Percentiles rank a stretch among this genome's conserved stretches.
Conservation (phyloP, 2,329 filamentous ascomycete genomes). For the Xylariaceae sp. region DNA sequence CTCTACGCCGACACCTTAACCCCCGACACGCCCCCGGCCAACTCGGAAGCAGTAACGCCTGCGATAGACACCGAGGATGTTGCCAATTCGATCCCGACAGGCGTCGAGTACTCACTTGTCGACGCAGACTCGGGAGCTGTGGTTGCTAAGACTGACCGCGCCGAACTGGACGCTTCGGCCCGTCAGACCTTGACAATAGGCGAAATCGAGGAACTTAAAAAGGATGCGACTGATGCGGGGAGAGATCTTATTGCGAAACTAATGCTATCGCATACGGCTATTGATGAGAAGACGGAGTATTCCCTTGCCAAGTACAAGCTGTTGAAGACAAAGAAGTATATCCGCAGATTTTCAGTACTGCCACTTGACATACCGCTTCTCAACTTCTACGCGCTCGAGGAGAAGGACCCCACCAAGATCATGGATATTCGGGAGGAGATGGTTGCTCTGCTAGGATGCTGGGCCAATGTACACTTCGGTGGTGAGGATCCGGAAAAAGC, state of each 20-base stretch:
- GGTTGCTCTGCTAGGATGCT: conserved; percentile 76
- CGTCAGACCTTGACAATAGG: conserved; percentile 74
- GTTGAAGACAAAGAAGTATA: conserved; percentile 89
- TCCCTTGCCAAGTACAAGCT: conserved; percentile 95
- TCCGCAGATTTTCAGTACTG: conserved; percentile 79
- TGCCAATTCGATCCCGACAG: conserved; percentile 40
- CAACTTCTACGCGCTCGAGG: conserved; percentile 71
- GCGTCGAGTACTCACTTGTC: conserved; percentile 43
- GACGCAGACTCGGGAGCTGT: conserved; percentile 45
- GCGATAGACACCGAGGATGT: conserved; percentile 34
- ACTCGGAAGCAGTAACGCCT: conserved; percentile 36
- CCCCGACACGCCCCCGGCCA: conserved; percentile 34
- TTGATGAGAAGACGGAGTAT: conserved; percentile 93
- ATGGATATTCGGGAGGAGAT: conserved; percentile 85
- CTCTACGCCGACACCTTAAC: conserved; percentile 74
- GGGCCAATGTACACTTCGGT: conserved; percentile 83
- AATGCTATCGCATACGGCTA: conserved; percentile 78
- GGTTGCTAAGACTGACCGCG: conserved; percentile 53
- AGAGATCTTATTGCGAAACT: conserved; percentile 92
- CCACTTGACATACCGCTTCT: conserved; percentile 77
- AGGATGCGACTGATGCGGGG: conserved; percentile 71
- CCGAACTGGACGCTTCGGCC: conserved; percentile 57
- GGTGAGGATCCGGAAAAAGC: conserved; percentile 33
- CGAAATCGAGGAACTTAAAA: conserved; percentile 72
- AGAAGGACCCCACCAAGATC: conserved; percentile 75